Evolutionary conservation across 345 rosid genomes (phyloP).

Genomic region (Erucastrum elatum): DNA sequence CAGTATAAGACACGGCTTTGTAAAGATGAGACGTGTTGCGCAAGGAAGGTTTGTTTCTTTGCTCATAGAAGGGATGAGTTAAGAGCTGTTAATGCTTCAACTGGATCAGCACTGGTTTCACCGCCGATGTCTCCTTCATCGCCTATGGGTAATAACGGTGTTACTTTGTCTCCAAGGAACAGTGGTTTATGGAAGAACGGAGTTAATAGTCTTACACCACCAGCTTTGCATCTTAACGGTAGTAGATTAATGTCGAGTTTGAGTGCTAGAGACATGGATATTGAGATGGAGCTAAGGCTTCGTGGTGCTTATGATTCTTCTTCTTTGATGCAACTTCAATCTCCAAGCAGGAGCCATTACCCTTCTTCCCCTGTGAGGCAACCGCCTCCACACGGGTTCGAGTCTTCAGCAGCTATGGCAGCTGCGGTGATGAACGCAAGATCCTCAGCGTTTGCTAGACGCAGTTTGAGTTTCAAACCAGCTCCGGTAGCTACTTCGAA

Average conservation of each 20-base stretch:
- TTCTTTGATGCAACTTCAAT: conserved; percentile 35
- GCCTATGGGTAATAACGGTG: conserved; percentile 49
- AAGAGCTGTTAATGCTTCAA: conserved; percentile 85
- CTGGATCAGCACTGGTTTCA: conserved; percentile 93
- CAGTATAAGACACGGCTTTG: conserved; percentile 93
- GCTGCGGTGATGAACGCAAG: conserved; percentile 93
- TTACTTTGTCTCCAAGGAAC: conserved; percentile 68
- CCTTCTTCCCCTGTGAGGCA: conserved; percentile 64
- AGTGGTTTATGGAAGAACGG: conserved; percentile 82
- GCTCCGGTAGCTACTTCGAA: conserved; percentile 54
- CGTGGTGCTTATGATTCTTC: conserved; percentile 31
- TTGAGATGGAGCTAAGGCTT: conserved; percentile 70
- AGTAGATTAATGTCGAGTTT: conserved; percentile 78
- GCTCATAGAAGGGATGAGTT: conserved; percentile 87
- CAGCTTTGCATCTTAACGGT: conserved; percentile 73
- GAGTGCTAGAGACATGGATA: conserved; percentile 74
- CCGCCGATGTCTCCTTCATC: conserved; percentile 69
- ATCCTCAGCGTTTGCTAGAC: conserved; percentile 75
- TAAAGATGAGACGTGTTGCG: conserved; percentile 90
- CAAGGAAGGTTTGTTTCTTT: conserved; percentile 93
- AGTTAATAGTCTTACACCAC: conserved; percentile 55
- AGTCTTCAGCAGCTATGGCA: conserved; percentile 86
- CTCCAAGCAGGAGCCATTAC: conserved; percentile 67
- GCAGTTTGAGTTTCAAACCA: conserved; percentile 81
- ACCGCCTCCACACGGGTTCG: conserved; percentile 54